phyloP scores from a whole-genome alignment of 2,329 filamentous ascomycete genomes.

The Botrytis squamosa region DNA sequence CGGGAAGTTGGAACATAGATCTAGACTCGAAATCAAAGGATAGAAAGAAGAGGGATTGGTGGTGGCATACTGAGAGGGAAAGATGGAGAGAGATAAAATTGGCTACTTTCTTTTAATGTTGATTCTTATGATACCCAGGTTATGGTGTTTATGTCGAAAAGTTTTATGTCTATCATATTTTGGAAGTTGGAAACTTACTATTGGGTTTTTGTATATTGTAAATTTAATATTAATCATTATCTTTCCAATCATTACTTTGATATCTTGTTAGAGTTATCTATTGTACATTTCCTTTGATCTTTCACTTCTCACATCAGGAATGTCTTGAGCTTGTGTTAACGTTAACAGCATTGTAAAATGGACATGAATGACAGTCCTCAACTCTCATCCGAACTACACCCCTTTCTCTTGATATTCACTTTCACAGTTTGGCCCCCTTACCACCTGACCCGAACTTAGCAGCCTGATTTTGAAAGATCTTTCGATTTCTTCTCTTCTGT shows the following conservation, averaged over 20 bases:
- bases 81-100: slow-evolving; percentile 34
- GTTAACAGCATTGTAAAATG: not conserved
- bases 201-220: not conserved
- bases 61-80: slow-evolving; percentile 37
- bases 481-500: not conserved
- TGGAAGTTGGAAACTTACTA: not conserved
- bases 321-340: too few relatives aligned
- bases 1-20: slow-evolving; percentile 27
- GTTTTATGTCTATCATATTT: not conserved
- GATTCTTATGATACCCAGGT: slow-evolving; percentile 19
- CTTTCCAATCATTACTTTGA: not conserved
- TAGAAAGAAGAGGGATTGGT: slow-evolving; percentile 33
- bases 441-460: not conserved
- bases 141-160: slow-evolving; percentile 9
- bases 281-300: not conserved
- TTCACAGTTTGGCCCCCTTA: not conserved
- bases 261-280: not conserved
- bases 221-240: not conserved
- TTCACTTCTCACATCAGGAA: not conserved
- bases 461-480: not conserved
- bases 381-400: not conserved
- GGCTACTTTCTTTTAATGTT: slow-evolving; percentile 30
- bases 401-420: not conserved
- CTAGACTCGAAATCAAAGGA: slow-evolving; percentile 24
- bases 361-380: not conserved